Evolutionary conservation across 2,329 filamentous ascomycete genomes (phyloP).

Genomic region (Exophiala sp.): DNA sequence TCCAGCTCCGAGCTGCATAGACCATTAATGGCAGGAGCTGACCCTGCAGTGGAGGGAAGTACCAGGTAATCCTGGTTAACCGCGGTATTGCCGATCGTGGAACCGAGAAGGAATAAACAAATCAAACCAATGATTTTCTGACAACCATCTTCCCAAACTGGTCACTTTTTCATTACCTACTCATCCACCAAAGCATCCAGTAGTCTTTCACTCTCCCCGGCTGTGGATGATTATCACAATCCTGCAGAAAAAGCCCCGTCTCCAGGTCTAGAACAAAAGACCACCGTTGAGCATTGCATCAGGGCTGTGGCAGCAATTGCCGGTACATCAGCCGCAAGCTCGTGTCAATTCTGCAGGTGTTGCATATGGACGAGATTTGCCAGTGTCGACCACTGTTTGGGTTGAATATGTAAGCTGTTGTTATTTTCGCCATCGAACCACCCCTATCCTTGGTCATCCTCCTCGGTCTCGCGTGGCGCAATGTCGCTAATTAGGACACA

Average conservation of each 20-base stretch:
- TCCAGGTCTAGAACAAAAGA: no score
- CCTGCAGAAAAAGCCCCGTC: no score
- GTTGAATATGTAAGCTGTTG: constrained; percentile 19
- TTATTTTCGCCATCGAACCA: constrained; percentile 17
- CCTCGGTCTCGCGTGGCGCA: constrained; percentile 10
- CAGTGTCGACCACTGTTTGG: constrained; percentile 19
- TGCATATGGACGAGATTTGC: constrained; percentile 4
- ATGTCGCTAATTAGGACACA: constrained; percentile 12
- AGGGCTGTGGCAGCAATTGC: not conserved
- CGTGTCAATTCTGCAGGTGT: not conserved
- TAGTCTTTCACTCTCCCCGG: no score
- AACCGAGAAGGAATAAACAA: not conserved
- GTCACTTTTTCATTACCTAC: no score
- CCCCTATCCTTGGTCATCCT: constrained; percentile 2
- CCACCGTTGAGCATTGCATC: no score
- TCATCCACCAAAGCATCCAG: no score
- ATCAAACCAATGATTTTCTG: not conserved
- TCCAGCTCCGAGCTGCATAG: not conserved
- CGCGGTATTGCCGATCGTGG: not conserved
- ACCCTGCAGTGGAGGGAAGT: not conserved
- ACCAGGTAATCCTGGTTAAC: no score
- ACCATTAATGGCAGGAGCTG: not conserved
- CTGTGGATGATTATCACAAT: no score
- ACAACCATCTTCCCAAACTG: constrained; percentile 1
- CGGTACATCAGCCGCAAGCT: not conserved